These are phyloP conservation scores for Xylariaceae sp. DNA, from an alignment of 2,329 filamentous ascomycete genomes.

Conservation along the genomic window DNA sequence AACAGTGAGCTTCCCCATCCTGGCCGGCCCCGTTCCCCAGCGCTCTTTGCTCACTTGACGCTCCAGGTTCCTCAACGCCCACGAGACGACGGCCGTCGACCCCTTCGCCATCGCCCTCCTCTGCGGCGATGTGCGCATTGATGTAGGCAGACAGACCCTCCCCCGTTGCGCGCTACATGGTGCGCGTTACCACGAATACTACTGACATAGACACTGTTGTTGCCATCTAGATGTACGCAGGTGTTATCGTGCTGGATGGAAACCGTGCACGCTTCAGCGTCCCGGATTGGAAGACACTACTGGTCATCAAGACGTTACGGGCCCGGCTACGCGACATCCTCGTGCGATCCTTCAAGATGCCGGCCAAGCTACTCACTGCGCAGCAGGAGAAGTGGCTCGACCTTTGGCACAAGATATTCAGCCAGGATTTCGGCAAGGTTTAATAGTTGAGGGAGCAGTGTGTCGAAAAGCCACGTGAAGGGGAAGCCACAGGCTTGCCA, in stretches of 20 bases:
- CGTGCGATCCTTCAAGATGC: constrained; percentile 62
- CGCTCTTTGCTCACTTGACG: constrained; percentile 21
- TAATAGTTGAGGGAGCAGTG: neutral
- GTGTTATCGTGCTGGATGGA: constrained; percentile 79
- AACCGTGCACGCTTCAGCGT: constrained; percentile 81
- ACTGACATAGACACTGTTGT: constrained; percentile 7
- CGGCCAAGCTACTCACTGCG: constrained; percentile 55
- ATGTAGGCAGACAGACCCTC: constrained; percentile 44
- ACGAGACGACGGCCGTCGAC: constrained; percentile 77
- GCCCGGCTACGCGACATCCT: constrained; percentile 70
- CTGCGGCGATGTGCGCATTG: constrained; percentile 83
- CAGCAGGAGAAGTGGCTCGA: constrained; percentile 71
- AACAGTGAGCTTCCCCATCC: constrained; percentile 50
- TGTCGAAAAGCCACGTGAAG: too few species aligned
- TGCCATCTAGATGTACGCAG: constrained; percentile 70
- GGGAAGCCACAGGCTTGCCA: neutral
- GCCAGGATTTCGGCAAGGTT: constrained; percentile 36
- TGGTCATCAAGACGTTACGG: constrained; percentile 80
- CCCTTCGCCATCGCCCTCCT: constrained; percentile 78
- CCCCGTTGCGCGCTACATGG: neutral
- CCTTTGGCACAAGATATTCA: constrained; percentile 66
- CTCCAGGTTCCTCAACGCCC: constrained; percentile 74
- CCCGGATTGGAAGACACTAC: constrained; percentile 82
- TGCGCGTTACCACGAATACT: neutral
- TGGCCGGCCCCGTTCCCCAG: neutral